phyloP scores from a whole-genome alignment of 768 basidiomycete genomes.

The Lyophyllum atratum region DNA sequence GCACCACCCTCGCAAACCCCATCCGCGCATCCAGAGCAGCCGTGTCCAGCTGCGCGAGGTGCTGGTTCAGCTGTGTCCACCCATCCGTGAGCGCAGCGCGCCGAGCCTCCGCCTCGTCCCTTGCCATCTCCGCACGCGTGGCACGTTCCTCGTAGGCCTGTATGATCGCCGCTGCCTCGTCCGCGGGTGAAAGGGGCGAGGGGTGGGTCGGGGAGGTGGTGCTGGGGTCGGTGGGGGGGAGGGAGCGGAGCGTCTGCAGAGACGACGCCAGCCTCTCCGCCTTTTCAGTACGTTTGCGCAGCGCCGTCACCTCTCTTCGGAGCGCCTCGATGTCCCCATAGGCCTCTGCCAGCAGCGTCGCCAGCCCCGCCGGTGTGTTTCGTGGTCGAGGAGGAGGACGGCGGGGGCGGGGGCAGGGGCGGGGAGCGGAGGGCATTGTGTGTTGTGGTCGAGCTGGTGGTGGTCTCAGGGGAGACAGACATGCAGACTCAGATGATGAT shows the following conservation, averaged over 20 bases:
- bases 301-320: conserved; percentile 44
- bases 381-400: neutral
- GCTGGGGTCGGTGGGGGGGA: conserved; percentile 14
- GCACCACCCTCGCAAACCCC: conserved; percentile 45
- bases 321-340: conserved; percentile 56
- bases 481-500: neutral
- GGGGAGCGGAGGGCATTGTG: neutral
- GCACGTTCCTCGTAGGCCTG: conserved; percentile 54
- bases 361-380: conserved; percentile 45
- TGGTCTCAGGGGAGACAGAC: conserved; percentile 12
- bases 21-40: conserved; percentile 51
- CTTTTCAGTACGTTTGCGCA: conserved; percentile 51
- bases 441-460: neutral
- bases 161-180: conserved; percentile 33
- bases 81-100: conserved; percentile 43
- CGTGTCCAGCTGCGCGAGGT: conserved; percentile 45
- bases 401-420: neutral
- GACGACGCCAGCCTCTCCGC: conserved; percentile 44
- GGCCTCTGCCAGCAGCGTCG: conserved; percentile 53
- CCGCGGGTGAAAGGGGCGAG: neutral
- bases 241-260: conserved; percentile 17
- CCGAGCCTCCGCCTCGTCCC: conserved; percentile 58
- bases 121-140: conserved; percentile 48
- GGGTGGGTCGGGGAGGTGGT: conserved; percentile 9
- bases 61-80: conserved; percentile 53